A percentile compares a stretch with the other conserved stretches of the same genome.
phyloP scores from a whole-genome alignment of 2,329 filamentous ascomycete genomes.

The Phoma sp. region DNA sequence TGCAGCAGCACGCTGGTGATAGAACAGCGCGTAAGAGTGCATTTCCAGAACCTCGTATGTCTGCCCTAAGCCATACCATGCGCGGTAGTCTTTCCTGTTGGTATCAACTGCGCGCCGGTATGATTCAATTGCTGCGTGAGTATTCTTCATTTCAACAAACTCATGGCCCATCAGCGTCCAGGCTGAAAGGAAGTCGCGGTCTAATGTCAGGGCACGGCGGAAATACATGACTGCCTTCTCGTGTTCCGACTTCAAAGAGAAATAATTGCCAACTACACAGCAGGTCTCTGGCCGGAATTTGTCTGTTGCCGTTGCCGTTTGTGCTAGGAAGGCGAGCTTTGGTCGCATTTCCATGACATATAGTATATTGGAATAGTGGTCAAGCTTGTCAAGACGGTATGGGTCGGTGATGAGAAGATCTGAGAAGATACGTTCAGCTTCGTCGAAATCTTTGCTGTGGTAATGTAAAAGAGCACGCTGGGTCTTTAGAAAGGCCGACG shows the following conservation, averaged over 20 bases:
- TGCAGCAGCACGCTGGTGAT: constrained; percentile 93
- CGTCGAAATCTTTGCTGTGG: constrained; percentile 79
- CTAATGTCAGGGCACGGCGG: constrained; percentile 85
- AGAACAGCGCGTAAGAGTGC: constrained; percentile 96
- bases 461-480: constrained; percentile 88
- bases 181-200: constrained; percentile 87
- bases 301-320: constrained; percentile 88
- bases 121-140: constrained; percentile 94
- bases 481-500: constrained; percentile 86
- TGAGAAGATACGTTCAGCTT: constrained; percentile 66
- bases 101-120: constrained; percentile 95
- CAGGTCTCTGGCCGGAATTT: constrained; percentile 97
- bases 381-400: constrained; percentile 81
- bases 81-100: constrained; percentile 93
- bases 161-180: constrained; percentile 99
- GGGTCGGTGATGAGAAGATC: constrained; percentile 73
- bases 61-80: constrained; percentile 96
- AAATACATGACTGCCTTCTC: constrained; percentile 99
- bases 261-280: constrained; percentile 97
- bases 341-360: constrained; percentile 89
- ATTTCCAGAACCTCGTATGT: constrained; percentile 98
- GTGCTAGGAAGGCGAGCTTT: constrained; percentile 89
- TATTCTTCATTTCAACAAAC: constrained; percentile 98
- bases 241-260: constrained; percentile 89
- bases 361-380: constrained; percentile 96